A percentile compares a stretch with the other conserved stretches of the same genome.
These are phyloP conservation scores for Lippia alba DNA, from an alignment of 305 asterid species.

Conservation along the genomic window DNA sequence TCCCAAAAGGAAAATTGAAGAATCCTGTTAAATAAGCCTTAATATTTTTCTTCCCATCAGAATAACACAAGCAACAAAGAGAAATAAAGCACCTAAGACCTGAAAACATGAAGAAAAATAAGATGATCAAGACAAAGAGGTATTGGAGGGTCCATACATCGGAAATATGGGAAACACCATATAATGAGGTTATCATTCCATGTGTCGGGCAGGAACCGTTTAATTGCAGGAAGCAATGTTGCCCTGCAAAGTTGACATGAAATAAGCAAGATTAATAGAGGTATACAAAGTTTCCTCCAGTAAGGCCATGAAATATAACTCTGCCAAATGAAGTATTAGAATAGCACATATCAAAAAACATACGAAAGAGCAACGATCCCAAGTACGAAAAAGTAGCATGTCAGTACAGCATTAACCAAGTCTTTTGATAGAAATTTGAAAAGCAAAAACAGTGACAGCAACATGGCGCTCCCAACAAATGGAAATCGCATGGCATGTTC, in stretches of 20 bases:
- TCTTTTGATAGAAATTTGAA: constrained; percentile 94
- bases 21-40: not conserved
- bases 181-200: constrained; percentile 80
- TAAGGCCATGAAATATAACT: constrained; percentile 3
- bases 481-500: constrained; percentile 99
- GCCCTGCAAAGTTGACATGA: constrained; percentile 64
- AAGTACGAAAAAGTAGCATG: constrained; percentile 89
- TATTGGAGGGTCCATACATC: constrained; percentile 52
- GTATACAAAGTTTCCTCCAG: not conserved
- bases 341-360: constrained; percentile 45
- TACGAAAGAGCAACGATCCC: constrained; percentile 96
- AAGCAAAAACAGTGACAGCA: constrained; percentile 87
- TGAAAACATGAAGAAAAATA: not conserved
- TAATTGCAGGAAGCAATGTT: constrained; percentile 79
- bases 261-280: constrained; percentile 18
- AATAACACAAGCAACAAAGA: constrained; percentile 19
- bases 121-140: constrained; percentile 24
- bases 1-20: constrained; percentile 9
- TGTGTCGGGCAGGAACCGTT: constrained; percentile 67
- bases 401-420: constrained; percentile 94
- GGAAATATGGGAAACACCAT: constrained; percentile 77
- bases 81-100: not conserved
- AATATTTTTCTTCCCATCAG: not conserved
- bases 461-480: constrained; percentile 93
- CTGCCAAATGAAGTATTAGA: constrained; percentile 29